These are phyloP conservation scores for Candida sojae DNA, from an alignment of 1,139 yeast species.

Conservation along the genomic window DNA sequence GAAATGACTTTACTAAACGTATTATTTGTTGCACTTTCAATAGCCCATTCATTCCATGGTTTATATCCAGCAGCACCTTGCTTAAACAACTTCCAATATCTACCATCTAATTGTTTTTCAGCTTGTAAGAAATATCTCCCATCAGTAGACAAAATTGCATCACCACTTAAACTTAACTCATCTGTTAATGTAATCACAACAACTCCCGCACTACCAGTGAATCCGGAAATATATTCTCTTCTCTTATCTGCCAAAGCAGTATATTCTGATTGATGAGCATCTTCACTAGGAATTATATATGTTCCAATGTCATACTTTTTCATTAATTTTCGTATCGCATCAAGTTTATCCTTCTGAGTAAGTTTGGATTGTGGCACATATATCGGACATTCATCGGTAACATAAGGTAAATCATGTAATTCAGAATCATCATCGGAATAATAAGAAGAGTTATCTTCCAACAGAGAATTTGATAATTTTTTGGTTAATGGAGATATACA, in stretches of 20 bases:
- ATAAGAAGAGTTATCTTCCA: slow-evolving; percentile 13
- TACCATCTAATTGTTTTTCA: slow-evolving; percentile 37
- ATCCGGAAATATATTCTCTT: slow-evolving; percentile 52
- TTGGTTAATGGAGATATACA: slow-evolving; percentile 20
- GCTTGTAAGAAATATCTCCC: slow-evolving; percentile 58
- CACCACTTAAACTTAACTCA: slow-evolving; percentile 30
- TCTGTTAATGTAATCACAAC: slow-evolving; percentile 50
- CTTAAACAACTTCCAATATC: slow-evolving; percentile 39
- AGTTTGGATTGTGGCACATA: slow-evolving; percentile 12
- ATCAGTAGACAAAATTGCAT: slow-evolving; percentile 55
- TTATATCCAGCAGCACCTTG: slow-evolving; percentile 39
- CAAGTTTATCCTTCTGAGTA: slow-evolving; percentile 25
- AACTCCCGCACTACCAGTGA: slow-evolving; percentile 60
- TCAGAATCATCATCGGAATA: slow-evolving; percentile 24
- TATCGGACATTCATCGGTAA: slow-evolving; percentile 7
- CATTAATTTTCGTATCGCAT: slow-evolving; percentile 42
- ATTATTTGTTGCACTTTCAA: slow-evolving; percentile 34
- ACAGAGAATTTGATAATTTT: slow-evolving; percentile 3
- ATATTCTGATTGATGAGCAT: slow-evolving; percentile 59
- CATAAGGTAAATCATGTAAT: slow-evolving; percentile 31
- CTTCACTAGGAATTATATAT: slow-evolving; percentile 60
- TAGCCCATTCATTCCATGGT: slow-evolving; percentile 39
- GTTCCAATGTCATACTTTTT: slow-evolving; percentile 43
- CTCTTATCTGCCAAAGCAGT: slow-evolving; percentile 54
- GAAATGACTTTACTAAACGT: slow-evolving; percentile 40